Percentiles rank a stretch among this genome's conserved stretches.
phyloP scores from a whole-genome alignment of 306 rosid species.

The Castanea mollissima region DNA sequence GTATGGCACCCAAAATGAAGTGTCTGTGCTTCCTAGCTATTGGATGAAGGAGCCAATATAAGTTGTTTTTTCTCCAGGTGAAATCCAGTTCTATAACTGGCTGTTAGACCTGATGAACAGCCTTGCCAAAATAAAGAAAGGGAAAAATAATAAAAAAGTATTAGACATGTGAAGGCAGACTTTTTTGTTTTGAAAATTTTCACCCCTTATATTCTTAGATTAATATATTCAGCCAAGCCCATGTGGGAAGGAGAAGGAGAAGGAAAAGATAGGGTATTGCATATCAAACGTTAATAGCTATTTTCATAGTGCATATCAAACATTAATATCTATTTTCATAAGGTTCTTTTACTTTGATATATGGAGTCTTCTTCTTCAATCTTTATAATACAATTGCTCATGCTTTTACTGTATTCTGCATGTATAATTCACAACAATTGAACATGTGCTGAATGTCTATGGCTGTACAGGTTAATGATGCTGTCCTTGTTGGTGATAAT shows the following conservation, averaged over 20 bases:
- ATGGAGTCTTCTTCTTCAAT: not conserved
- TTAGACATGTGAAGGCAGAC: not conserved
- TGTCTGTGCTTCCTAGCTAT: not conserved
- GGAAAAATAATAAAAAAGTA: not conserved
- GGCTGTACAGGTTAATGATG: conserved; percentile 87
- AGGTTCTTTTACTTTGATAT: not conserved
- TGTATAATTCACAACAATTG: conserved; percentile 7
- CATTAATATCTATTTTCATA: not conserved
- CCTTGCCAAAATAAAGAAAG: not conserved
- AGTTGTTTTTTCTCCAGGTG: not conserved
- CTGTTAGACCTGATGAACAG: not conserved
- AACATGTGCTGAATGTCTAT: conserved; percentile 19
- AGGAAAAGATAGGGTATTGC: no score
- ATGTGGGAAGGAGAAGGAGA: not conserved
- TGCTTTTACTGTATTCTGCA: not conserved
- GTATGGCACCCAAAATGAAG: no score
- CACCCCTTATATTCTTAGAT: not conserved
- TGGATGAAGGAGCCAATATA: not conserved
- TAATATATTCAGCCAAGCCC: not conserved
- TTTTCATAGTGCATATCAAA: not conserved
- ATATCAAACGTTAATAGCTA: not conserved
- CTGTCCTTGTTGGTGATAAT: conserved; percentile 80
- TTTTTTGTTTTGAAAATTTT: not conserved
- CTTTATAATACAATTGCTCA: not conserved
- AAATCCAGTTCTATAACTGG: not conserved